Percentiles rank a stretch among this genome's conserved stretches.
phyloP scores from a whole-genome alignment of 768 basidiomycete genomes.

The Tricholoma flavovirens region DNA sequence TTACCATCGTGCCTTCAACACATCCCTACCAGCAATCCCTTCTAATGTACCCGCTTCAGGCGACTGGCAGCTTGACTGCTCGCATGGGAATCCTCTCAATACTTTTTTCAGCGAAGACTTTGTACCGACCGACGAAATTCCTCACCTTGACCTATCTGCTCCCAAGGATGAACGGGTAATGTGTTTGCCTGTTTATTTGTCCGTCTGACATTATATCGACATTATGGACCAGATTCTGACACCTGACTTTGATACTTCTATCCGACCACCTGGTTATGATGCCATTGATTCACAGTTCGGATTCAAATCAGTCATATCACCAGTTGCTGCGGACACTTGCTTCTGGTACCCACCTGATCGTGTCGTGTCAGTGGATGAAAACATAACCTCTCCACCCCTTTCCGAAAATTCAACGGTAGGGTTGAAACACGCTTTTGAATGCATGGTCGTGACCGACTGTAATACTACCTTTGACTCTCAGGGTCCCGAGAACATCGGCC shows the following conservation, averaged over 20 bases:
- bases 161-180: conserved; percentile 14
- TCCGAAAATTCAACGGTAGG: neutral
- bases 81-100: neutral
- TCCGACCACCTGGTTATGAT: conserved; percentile 7
- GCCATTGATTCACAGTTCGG: conserved; percentile 13
- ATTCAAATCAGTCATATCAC: conserved; percentile 3
- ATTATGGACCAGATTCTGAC: neutral
- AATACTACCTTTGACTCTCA: neutral
- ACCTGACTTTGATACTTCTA: conserved; percentile 3
- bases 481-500: neutral
- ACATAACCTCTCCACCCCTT: neutral
- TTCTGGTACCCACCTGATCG: conserved; percentile 4
- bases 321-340: neutral
- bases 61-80: neutral
- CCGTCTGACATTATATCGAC: no score
- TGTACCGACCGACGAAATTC: conserved; percentile 31
- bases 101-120: conserved; percentile 17
- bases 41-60: neutral
- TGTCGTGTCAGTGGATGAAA: neutral
- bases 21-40: neutral
- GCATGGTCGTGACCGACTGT: neutral
- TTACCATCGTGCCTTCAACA: conserved; percentile 1
- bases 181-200: neutral
- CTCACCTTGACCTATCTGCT: conserved; percentile 25
- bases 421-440: neutral